Base-by-base conservation (phyloP, 1,284 basidiomycete genomes). In the Peniophora sp. region DNA sequence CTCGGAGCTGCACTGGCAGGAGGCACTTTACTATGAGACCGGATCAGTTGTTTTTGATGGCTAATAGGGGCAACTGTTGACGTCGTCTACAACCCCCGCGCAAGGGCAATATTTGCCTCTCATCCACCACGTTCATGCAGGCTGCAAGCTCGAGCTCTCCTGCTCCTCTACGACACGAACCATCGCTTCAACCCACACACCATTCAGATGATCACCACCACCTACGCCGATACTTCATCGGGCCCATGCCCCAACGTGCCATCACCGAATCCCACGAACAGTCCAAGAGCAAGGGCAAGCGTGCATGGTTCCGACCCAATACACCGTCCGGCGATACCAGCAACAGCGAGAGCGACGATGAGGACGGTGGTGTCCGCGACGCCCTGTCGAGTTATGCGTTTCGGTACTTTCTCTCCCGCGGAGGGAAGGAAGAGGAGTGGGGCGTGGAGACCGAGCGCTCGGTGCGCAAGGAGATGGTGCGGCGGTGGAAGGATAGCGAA, bases 351-450 rank as follows among this genome's bases (percentile, higher is more conserved):
- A 56, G 62, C 36, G 64, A 67, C 34, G 66, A 71, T 22, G 69
- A 66, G 32, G 62, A 81, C 25, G 59, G 65, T 5, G 27, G 27
- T 32, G 27, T 32, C 27, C 27, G 27, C 12, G 27, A 9, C 71
- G 68, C 45, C 63, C 77, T 50, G 71, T 86, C 54, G 74, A 74
- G 72, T 36, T 78, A 83, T 58, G 84, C 86, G 1, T 73, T 76
- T 54, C 71, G 69, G 25, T 80, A 83, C 60, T 88, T 86, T 60
- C 60, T 87, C 38, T 70, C 70, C 45, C 68, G 77, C 50, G 85
- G 85, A 12, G 84, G 85, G 22, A 70, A 69, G 20, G 65, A 65
- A 27, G 79, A 85, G 54, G 77, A 85, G 55, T 90, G 86, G 86
- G 73, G 72, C 25, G 79, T 80, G 47, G 65, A 70, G 19, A 67